Evolutionary conservation across 1,284 basidiomycete species (phyloP), one percentile per base, ranked within the genome.

Genomic region (Ceratobasidium papillatum): DNA sequence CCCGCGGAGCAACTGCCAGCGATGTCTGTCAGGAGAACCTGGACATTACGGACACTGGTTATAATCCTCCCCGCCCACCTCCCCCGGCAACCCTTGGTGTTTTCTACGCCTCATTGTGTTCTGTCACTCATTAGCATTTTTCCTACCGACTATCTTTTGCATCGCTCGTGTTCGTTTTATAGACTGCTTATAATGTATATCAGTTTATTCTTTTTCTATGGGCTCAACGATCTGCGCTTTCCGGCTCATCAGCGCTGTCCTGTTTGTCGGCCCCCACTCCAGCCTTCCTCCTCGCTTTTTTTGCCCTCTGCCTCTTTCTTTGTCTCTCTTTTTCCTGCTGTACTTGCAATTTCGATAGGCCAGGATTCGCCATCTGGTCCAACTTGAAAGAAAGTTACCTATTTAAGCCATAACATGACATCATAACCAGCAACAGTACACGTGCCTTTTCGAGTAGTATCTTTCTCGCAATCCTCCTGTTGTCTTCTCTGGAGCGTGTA

Each of bases 401-500:
- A 74, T 41, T 61, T 36, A 56, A 74, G 17, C 14, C 17, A 30
- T 65, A 14, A 34, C 74, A 41, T 74, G 75, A 79, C 78, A 78
- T 62, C 71, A 77, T 25, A 7, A 7, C 8, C 49, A 22, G 30
- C n/a, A 65, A 19, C 25, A 41, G 27, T 32, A 54, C 43, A 43
- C 86, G 81, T 80, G 88, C 92, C 89, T 91, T 93, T 82, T 92
- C 87, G 59, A 91, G 77, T 63, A 94, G 79, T 75, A 86, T 82
- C 77, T 86, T 87, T 75, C 93, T 85, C n/a, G 93, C 92, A 61
- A 90, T 79, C 79, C 86, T 87, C 78, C 92, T 84, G 79, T 94
- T 94, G 77, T 87, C 85, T 41, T 86, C 82, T 56, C 94, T 82
- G 1, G 92, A 94, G 52, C 92, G 90, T 3, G 92, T 93, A 80